phyloP scores from a whole-genome alignment of 78 protist species.

The Emiliania huxleyi region DNA sequence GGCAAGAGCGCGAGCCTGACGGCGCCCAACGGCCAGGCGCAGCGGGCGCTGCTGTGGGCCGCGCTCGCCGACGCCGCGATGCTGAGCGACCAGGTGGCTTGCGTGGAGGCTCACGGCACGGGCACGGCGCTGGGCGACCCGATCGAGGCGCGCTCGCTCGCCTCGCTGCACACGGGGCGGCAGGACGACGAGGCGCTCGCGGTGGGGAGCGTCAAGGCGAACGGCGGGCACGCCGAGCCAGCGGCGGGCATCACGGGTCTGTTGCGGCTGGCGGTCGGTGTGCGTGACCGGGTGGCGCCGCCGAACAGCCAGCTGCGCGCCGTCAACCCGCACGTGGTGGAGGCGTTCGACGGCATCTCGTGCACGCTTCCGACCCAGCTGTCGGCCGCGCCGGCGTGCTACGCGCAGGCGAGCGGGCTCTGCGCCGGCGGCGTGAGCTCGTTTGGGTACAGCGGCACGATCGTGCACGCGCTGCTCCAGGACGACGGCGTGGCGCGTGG shows the following conservation, averaged over 20 bases:
- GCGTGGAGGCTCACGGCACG: not conserved
- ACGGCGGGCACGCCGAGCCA: conserved; percentile 73
- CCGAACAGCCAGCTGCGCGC: not conserved
- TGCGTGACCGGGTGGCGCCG: no score
- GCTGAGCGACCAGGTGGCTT: conserved; percentile 31
- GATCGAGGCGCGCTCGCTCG: conserved; percentile 47
- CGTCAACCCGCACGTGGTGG: not conserved
- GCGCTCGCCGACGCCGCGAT: conserved; percentile 50
- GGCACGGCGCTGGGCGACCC: conserved; percentile 72
- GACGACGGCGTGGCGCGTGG: not conserved
- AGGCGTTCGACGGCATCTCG: not conserved
- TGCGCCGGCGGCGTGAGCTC: not conserved
- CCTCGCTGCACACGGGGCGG: conserved; percentile 19
- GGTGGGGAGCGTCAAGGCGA: conserved; percentile 68
- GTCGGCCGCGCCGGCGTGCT: not conserved
- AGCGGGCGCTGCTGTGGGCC: conserved; percentile 45
- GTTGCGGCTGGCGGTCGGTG: not conserved
- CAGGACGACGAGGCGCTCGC: conserved; percentile 13
- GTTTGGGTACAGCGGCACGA: conserved; percentile 20
- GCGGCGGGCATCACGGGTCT: conserved; percentile 31
- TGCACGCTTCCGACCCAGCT: not conserved
- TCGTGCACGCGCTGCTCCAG: not conserved
- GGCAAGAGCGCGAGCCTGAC: conserved; percentile 63
- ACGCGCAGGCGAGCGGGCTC: not conserved
- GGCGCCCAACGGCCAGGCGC: conserved; percentile 67